Evolutionary conservation across 139 green algal genomes (phyloP).

Genomic region (Coccomyxa sp.): DNA sequence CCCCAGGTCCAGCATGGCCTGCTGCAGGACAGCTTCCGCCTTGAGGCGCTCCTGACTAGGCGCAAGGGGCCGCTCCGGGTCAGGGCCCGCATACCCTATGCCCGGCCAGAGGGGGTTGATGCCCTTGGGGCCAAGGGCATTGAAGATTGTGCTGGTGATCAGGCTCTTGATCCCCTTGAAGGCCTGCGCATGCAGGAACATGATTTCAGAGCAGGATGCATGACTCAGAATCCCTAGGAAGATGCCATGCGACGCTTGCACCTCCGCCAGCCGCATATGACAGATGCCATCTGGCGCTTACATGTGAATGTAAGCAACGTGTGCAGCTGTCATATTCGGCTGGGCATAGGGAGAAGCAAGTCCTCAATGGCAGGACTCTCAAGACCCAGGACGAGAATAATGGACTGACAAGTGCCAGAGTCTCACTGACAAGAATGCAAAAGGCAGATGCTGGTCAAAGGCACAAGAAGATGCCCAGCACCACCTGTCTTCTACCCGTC

Average conservation of each 20-base stretch:
- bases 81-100: constrained; percentile 4
- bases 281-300: neutral
- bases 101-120: constrained; percentile 3
- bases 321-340: neutral
- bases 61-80: neutral
- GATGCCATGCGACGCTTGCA: neutral
- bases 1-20: constrained; percentile 8
- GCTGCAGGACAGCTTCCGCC: neutral
- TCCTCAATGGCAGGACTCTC: neutral
- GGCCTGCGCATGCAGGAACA: constrained; percentile 7
- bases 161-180: constrained; percentile 24
- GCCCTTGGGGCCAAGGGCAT: neutral
- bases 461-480: no score
- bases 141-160: constrained; percentile 10
- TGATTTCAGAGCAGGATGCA: neutral
- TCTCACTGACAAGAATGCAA: no score
- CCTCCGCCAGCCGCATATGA: neutral
- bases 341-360: neutral
- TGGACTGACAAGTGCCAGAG: no score
- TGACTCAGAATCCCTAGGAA: neutral
- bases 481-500: no score
- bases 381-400: no score
- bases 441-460: no score
- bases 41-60: neutral
- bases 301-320: neutral